phyloP scores from a whole-genome alignment of 805 yeast species.

The Lipomyces anomalus region DNA sequence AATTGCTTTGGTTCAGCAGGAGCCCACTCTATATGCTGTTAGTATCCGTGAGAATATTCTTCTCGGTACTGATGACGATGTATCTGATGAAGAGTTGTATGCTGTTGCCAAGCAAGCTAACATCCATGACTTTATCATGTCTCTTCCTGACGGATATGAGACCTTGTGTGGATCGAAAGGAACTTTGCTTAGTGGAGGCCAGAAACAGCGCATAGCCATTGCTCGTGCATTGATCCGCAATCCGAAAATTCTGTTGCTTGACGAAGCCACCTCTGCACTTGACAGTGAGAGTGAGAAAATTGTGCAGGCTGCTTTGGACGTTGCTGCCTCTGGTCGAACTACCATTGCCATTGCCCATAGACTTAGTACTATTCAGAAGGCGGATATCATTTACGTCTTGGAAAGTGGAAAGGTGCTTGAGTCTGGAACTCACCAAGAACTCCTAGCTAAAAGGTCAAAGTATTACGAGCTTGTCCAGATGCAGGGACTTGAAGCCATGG shows the following conservation, averaged over 20 bases:
- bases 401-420: conserved; percentile 51
- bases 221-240: conserved; percentile 55
- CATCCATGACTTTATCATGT: conserved; percentile 43
- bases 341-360: conserved; percentile 71
- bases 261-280: conserved; percentile 50
- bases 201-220: conserved; percentile 56
- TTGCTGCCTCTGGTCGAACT: conserved; percentile 56
- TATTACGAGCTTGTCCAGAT: conserved; percentile 37
- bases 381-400: conserved; percentile 48
- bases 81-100: conserved; percentile 35
- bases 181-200: conserved; percentile 55
- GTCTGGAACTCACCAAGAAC: conserved; percentile 41
- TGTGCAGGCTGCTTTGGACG: conserved; percentile 54
- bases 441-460: conserved; percentile 33
- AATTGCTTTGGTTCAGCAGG: conserved; percentile 58
- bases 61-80: conserved; percentile 29
- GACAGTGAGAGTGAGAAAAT: conserved; percentile 56
- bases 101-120: conserved; percentile 47
- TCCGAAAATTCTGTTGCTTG: conserved; percentile 49
- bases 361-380: conserved; percentile 50
- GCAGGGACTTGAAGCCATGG: conserved; percentile 36
- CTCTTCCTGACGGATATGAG: conserved; percentile 50
- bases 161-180: conserved; percentile 44
- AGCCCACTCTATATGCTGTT: conserved; percentile 61
- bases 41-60: conserved; percentile 70